A percentile compares a stretch with the other conserved stretches of the same genome.
Conservation (phyloP, 2,329 filamentous ascomycete species). For the Aspergillus pseudoviridinutans region DNA sequence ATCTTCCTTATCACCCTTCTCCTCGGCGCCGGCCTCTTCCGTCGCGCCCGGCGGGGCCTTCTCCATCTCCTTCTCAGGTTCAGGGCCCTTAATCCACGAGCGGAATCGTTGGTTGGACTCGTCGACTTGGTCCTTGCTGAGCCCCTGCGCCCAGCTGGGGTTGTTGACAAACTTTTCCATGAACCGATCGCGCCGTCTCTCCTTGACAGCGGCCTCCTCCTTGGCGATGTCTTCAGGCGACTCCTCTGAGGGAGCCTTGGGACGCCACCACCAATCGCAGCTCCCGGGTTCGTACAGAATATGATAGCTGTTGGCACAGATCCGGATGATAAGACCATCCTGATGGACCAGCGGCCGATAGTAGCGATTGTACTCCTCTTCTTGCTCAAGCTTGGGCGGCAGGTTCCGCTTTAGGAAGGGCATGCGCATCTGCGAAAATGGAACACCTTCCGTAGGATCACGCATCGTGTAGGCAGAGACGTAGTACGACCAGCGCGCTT, state of each 20-base stretch:
- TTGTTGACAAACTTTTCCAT: conserved; percentile 52
- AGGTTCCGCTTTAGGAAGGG: conserved; percentile 69
- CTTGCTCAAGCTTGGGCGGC: conserved; percentile 57
- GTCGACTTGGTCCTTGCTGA: conserved; percentile 49
- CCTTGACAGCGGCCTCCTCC: conserved; percentile 33
- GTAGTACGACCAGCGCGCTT: conserved; percentile 85
- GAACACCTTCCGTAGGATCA: conserved; percentile 79
- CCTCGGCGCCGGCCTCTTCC: conserved; percentile 10
- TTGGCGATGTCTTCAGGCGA: conserved; percentile 32
- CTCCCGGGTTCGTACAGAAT: conserved; percentile 71
- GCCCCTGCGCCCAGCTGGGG: conserved; percentile 48
- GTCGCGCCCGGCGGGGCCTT: conserved; percentile 8
- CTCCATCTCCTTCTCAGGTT: conserved; percentile 4
- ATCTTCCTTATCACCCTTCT: conserved; percentile 21
- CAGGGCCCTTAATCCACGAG: conserved; percentile 41
- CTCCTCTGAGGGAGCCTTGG: conserved; percentile 25
- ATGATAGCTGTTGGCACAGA: conserved; percentile 74
- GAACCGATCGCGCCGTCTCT: conserved; percentile 46
- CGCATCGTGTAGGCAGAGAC: conserved; percentile 86
- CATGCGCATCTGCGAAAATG: conserved; percentile 61
- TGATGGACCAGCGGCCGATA: conserved; percentile 54
- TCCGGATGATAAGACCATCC: conserved; percentile 67
- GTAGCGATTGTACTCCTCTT: conserved; percentile 57
- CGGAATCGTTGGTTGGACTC: conserved; percentile 46
- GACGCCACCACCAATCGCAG: conserved; percentile 65